Conservation (phyloP, 768 basidiomycete genomes). For the Tubosaeta brunneosetosa region DNA sequence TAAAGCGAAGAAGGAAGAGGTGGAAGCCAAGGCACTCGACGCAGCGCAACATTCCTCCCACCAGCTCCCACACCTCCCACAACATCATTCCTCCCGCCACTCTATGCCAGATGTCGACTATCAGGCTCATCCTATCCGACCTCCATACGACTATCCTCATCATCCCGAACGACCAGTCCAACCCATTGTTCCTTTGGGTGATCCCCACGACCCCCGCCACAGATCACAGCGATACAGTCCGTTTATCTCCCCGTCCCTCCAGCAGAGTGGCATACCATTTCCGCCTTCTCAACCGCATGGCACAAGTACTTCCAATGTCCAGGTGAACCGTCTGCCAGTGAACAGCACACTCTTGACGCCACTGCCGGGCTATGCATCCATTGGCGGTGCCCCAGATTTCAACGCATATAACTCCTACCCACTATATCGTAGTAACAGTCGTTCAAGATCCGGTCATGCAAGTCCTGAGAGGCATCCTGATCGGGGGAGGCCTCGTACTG, state of each 20-base stretch:
- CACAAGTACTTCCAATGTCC: conserved; percentile 14
- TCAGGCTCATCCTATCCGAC: conserved; percentile 14
- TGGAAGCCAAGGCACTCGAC: conserved; percentile 24
- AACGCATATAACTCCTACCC: conserved; percentile 29
- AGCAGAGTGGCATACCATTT: conserved; percentile 12
- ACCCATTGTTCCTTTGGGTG: conserved; percentile 9
- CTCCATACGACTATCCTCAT: conserved; percentile 23
- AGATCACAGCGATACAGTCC: conserved; percentile 26
- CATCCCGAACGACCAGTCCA: conserved; percentile 22
- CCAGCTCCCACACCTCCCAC: conserved; percentile 12
- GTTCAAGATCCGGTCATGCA: conserved; percentile 40
- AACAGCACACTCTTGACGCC: conserved; percentile 71
- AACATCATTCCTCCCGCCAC: conserved; percentile 20
- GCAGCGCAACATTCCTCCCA: conserved; percentile 16
- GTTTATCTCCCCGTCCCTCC: conserved; percentile 17
- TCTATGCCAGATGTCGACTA: conserved; percentile 26
- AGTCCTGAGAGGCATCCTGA: conserved; percentile 21
- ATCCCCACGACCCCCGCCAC: conserved; percentile 20
- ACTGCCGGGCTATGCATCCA: conserved; percentile 54
- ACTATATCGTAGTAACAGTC: conserved; percentile 36
- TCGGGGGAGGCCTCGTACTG: conserved; percentile 19
- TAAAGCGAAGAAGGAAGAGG: conserved; percentile 80
- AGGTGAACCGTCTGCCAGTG: conserved; percentile 46
- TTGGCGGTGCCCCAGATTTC: conserved; percentile 16
- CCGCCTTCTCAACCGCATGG: conserved; percentile 25